These are phyloP conservation scores for Suillus bovinus DNA, from an alignment of 768 basidiomycete species.

Conservation along the genomic window DNA sequence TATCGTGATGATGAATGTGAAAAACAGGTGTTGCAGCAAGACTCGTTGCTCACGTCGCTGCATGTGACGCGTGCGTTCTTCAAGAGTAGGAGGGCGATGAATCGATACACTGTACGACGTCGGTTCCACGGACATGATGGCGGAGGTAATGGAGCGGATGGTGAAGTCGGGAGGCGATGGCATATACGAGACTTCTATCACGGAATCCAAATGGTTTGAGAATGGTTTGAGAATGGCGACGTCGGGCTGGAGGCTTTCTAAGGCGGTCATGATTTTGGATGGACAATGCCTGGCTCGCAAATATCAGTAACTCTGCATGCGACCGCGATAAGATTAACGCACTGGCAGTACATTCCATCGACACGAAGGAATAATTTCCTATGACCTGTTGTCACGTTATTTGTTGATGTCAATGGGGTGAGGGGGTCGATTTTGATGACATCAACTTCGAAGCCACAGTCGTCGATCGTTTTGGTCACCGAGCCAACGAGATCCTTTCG, in stretches of 20 bases:
- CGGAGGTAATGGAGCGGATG: conserved; percentile 59
- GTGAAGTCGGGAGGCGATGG: conserved; percentile 57
- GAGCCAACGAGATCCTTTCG: conserved; percentile 31
- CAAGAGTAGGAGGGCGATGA: conserved; percentile 55
- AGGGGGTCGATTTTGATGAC: conserved; percentile 38
- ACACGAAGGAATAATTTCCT: conserved; percentile 56
- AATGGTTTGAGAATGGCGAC: conserved; percentile 45
- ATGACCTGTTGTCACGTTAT: conserved; percentile 11
- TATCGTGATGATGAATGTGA: conserved; percentile 62
- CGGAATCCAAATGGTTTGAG: conserved; percentile 39
- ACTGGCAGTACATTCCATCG: conserved; percentile 67
- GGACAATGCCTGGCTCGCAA: conserved; percentile 52
- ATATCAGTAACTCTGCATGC: not conserved
- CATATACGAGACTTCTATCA: conserved; percentile 51
- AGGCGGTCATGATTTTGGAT: conserved; percentile 42
- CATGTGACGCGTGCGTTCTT: conserved; percentile 57
- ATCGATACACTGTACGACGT: conserved; percentile 47
- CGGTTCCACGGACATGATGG: conserved; percentile 42
- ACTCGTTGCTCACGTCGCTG: conserved; percentile 56
- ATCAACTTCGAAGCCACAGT: conserved; percentile 47
- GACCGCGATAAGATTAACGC: conserved; percentile 21
- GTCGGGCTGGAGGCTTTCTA: conserved; percentile 35
- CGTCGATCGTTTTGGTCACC: conserved; percentile 44
- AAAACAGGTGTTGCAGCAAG: conserved; percentile 54
- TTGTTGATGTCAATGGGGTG: not conserved